Evolutionary conservation across 2,329 filamentous ascomycete genomes (phyloP), one percentile per base, ranked within the genome.

Genomic region (Paracoccidioides lutzii): DNA sequence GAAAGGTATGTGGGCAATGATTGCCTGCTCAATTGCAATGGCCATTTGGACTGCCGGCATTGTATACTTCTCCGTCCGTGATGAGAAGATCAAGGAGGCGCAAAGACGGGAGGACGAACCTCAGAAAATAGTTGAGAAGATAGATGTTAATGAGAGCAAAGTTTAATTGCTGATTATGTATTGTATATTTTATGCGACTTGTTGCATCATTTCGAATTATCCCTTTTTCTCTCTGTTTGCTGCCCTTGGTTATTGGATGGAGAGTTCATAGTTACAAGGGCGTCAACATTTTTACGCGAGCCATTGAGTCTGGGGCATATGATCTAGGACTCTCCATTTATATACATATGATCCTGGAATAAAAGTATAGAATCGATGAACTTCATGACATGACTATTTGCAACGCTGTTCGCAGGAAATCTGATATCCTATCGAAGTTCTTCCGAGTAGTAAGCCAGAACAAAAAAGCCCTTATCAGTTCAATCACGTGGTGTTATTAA

Each of bases 1-100:
- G 75, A 75, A 76, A 57, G 83, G 84, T n/a, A 85, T 86, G 83
- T 86, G 80, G 77, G 83, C 83, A 3, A 87, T 87, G 84, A 84
- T 87, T 63, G 82, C 75, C 1, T 75, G 76, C 6, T 81, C 76
- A 28, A 79, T 85, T 54, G 78, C 77, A 1, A 68, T 87, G 64
- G 75, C 73, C 0, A 60, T 81, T 1, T 87, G 83, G 83, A 81
- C 80, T 9, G 59, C 54, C 4, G 54, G 50, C 10, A 46, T 61
- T 30, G 40, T 57, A 40, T 59, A 49, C 30, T 53, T 59, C 46
- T 45, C 55, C 30, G 42, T 28, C 35, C 58, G 58, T 15, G 59
- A 61, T 8, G 56, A 58, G 57, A 57, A 57, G 46, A 48, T 42
- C 30, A 51, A 55, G 15, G 44, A 41, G 22, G 40, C 28, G 10